Conservation (phyloP, 1,139 yeast genomes). For the Arxiozyma heterogenica region DNA sequence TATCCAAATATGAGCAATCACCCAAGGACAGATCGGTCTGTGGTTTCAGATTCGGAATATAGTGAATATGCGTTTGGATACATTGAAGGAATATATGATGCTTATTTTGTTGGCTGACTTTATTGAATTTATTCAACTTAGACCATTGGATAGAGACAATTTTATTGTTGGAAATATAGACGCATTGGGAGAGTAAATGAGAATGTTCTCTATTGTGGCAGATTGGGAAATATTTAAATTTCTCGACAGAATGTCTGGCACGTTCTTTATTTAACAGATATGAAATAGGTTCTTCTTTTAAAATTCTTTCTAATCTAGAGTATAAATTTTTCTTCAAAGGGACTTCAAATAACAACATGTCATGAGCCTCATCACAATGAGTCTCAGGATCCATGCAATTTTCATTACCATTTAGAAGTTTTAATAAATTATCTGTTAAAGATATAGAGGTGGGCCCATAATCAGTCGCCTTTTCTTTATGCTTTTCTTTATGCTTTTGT, state of each 20-base stretch:
- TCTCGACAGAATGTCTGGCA: slow-evolving; percentile 8
- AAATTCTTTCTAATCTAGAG: slow-evolving; percentile 12
- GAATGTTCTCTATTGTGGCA: slow-evolving; percentile 45
- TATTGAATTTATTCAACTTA: slow-evolving; percentile 17
- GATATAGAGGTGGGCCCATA: not conserved
- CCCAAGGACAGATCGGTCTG: slow-evolving; percentile 67
- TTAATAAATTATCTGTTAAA: not conserved
- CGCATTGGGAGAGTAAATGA: slow-evolving; percentile 18
- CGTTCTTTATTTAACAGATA: slow-evolving; percentile 1
- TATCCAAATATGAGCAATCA: slow-evolving; percentile 88
- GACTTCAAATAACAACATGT: not conserved
- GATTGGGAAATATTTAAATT: slow-evolving; percentile 41
- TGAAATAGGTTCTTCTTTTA: slow-evolving; percentile 23
- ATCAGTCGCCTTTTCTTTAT: not conserved
- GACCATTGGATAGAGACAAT: slow-evolving; percentile 23
- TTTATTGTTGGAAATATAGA: slow-evolving; percentile 26
- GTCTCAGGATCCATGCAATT: not conserved
- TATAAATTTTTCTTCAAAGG: slow-evolving; percentile 5
- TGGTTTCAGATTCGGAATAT: slow-evolving; percentile 47
- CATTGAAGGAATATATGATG: slow-evolving; percentile 32
- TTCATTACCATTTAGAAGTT: slow-evolving; percentile 5
- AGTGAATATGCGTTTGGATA: slow-evolving; percentile 45
- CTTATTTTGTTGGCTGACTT: slow-evolving; percentile 21
- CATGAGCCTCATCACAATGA: not conserved
- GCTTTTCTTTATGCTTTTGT: not conserved